Evolutionary conservation across 2,329 filamentous ascomycete genomes (phyloP).

Genomic region (Aspergillus aculeatinus): DNA sequence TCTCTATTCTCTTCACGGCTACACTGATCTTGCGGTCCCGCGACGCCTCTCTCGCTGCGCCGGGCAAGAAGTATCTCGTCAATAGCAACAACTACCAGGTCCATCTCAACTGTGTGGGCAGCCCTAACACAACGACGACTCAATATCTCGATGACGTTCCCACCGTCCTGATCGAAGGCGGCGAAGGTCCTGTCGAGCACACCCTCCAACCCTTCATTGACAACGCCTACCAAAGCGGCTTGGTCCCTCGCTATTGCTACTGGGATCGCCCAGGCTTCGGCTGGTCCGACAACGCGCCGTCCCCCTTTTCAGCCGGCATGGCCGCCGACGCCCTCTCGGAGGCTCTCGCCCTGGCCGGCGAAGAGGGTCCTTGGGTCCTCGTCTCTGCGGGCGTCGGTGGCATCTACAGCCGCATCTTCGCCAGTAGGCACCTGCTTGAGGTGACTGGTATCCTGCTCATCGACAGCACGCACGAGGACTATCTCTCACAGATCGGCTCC

Average conservation of each 20-base stretch:
- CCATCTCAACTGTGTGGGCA: conserved; percentile 82
- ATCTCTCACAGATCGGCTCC: conserved; percentile 65
- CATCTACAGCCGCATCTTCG: conserved; percentile 88
- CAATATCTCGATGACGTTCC: conserved; percentile 54
- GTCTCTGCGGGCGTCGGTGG: conserved; percentile 83
- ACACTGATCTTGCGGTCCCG: conserved; percentile 77
- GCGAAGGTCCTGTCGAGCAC: conserved; percentile 74
- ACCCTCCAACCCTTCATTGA: conserved; percentile 79
- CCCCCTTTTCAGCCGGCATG: conserved; percentile 89
- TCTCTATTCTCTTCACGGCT: conserved; percentile 72
- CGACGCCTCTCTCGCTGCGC: conserved; percentile 70
- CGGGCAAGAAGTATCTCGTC: conserved; percentile 75
- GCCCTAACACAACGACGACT: conserved; percentile 54
- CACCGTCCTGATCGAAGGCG: conserved; percentile 83
- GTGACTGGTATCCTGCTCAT: conserved; percentile 80
- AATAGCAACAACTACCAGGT: conserved; percentile 82
- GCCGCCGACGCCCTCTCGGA: conserved; percentile 86
- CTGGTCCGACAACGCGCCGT: conserved; percentile 89
- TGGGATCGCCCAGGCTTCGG: conserved; percentile 88
- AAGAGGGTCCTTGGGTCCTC: conserved; percentile 85
- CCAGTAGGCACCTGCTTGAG: conserved; percentile 72
- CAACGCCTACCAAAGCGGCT: conserved; percentile 71
- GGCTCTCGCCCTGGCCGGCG: conserved; percentile 74
- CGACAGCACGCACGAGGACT: conserved; percentile 85
- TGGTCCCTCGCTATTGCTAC: conserved; percentile 88